A percentile compares a stretch with the other conserved stretches of the same genome.
Evolutionary conservation across 2,329 filamentous ascomycete genomes (phyloP).

Genomic region (Aspergillus ustus): DNA sequence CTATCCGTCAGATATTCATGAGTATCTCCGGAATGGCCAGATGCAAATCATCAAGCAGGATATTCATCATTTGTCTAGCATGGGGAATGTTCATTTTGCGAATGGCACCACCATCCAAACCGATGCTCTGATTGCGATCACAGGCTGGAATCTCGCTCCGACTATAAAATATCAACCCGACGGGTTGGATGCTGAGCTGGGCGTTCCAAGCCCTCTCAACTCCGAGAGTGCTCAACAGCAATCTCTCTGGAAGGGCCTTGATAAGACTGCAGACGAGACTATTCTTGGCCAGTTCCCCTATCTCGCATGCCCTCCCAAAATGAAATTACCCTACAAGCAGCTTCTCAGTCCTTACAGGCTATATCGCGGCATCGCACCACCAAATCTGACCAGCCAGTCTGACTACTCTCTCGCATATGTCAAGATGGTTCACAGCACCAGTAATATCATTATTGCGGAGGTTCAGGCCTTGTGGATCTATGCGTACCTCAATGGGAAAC

Average conservation of each 20-base stretch:
- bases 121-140: too few species aligned
- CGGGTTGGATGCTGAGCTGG: too few species aligned
- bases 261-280: conserved; percentile 3
- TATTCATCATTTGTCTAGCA: too few species aligned
- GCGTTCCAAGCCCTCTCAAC: not conserved
- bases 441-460: conserved; percentile 1
- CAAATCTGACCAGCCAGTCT: not conserved
- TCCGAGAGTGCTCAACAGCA: not conserved
- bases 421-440: conserved; percentile 6
- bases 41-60: too few species aligned
- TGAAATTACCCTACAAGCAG: not conserved
- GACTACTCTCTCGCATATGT: conserved; percentile 7
- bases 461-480: conserved; percentile 8
- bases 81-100: too few species aligned
- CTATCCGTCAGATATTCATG: too few species aligned
- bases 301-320: conserved; percentile 1
- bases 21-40: too few species aligned
- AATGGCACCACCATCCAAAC: too few species aligned
- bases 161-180: conserved; percentile 9
- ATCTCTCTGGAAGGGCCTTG: conserved; percentile 1
- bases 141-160: too few species aligned
- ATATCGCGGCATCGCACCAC: conserved; percentile 9
- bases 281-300: conserved; percentile 12
- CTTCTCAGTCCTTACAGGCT: conserved; percentile 5
- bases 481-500: conserved; percentile 12